phyloP scores from a whole-genome alignment of 2,329 filamentous ascomycete species.

The Chaetomium olivaceum region DNA sequence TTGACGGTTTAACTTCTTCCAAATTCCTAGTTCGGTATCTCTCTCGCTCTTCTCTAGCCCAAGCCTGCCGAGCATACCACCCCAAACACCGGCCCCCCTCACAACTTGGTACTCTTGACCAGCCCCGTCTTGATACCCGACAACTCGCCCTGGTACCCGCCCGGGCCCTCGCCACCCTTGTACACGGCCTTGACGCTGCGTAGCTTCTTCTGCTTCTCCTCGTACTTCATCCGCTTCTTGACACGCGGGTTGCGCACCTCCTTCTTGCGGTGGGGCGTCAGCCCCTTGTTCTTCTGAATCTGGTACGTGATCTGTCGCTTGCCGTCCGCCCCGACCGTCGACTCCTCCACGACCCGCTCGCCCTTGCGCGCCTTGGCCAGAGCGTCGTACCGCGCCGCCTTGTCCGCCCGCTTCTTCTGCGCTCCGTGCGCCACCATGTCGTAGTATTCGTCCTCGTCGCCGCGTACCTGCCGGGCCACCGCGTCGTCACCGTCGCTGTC shows the following conservation, averaged over 20 bases:
- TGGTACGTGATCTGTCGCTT: slow-evolving; percentile 91
- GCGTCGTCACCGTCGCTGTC: slow-evolving; percentile 68
- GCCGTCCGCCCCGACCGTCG: slow-evolving; percentile 75
- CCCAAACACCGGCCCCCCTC: neutral
- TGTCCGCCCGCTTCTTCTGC: slow-evolving; percentile 73
- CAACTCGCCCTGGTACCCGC: slow-evolving; percentile 86
- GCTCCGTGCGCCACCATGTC: slow-evolving; percentile 74
- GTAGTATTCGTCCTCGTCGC: slow-evolving; percentile 75
- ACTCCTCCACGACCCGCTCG: slow-evolving; percentile 63
- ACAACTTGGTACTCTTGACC: slow-evolving; percentile 92
- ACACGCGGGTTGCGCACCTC: slow-evolving; percentile 92
- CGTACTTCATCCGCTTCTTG: slow-evolving; percentile 97
- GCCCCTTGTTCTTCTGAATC: slow-evolving; percentile 97
- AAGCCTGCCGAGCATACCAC: neutral
- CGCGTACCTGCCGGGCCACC: slow-evolving; percentile 52
- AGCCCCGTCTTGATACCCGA: slow-evolving; percentile 94
- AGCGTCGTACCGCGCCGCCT: slow-evolving; percentile 58
- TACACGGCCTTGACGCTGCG: slow-evolving; percentile 82
- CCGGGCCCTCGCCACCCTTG: slow-evolving; percentile 79
- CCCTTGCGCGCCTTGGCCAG: slow-evolving; percentile 63
- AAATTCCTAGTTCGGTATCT: neutral
- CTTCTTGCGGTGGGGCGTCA: slow-evolving; percentile 88
- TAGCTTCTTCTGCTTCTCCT: slow-evolving; percentile 97
- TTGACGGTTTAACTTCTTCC: neutral
- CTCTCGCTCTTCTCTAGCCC: neutral